Conservation (phyloP, 1,139 yeast genomes). For the Oligophagozyma castellii region DNA sequence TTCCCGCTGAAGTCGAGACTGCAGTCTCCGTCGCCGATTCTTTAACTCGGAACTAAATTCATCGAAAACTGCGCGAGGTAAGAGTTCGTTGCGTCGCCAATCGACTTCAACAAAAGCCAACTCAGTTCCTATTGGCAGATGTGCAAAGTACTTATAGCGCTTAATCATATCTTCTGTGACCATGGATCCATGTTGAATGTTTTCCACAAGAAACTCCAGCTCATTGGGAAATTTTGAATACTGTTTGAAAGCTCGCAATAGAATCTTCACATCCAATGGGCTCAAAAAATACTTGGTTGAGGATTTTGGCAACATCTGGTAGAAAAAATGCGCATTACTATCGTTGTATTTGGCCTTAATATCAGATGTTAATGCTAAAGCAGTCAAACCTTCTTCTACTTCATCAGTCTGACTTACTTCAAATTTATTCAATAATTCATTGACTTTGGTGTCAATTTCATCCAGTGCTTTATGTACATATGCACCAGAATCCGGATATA, state of each 20-base stretch:
- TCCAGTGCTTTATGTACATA: conserved; percentile 45
- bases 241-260: conserved; percentile 47
- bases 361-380: conserved; percentile 11
- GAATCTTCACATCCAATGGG: conserved; percentile 63
- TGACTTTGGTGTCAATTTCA: conserved; percentile 37
- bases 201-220: conserved; percentile 51
- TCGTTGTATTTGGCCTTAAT: conserved; percentile 21
- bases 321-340: conserved; percentile 38
- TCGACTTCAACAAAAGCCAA: conserved; percentile 76
- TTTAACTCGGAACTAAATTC: conserved; percentile 45
- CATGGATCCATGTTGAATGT: conserved; percentile 48
- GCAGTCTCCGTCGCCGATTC: conserved; percentile 42
- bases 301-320: conserved; percentile 63
- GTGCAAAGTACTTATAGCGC: conserved; percentile 61
- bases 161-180: conserved; percentile 39
- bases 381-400: conserved; percentile 3
- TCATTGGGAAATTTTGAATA: conserved; percentile 57
- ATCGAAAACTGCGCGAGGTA: conserved; percentile 40
- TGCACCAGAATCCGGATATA: conserved; percentile 47
- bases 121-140: conserved; percentile 75
- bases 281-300: conserved; percentile 52
- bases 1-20: conserved; percentile 45
- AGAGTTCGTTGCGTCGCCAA: conserved; percentile 40
- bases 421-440: conserved; percentile 8
- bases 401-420: not conserved